phyloP scores from a whole-genome alignment of 129 eudicot genomes.

The Flaveria brownii region DNA sequence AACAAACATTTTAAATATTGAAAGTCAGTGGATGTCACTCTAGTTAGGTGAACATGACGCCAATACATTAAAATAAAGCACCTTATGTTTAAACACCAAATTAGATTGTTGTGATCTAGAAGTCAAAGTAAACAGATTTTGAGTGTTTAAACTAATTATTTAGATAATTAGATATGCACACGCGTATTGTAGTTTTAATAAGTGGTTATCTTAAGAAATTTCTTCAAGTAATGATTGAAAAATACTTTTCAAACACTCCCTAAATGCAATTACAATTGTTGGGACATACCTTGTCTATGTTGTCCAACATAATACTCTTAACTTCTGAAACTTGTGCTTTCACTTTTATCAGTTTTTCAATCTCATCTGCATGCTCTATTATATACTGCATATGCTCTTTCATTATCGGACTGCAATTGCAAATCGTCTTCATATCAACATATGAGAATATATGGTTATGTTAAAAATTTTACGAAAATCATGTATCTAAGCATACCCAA shows the following conservation, averaged over 20 bases:
- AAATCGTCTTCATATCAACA: constrained; percentile 5
- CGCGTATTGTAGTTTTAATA: background rate
- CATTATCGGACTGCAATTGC: constrained; percentile 65
- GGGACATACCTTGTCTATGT: constrained; percentile 74
- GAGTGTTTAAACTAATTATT: background rate
- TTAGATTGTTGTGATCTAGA: background rate
- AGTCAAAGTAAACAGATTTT: background rate
- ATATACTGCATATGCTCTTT: constrained; percentile 92
- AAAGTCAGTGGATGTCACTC: background rate
- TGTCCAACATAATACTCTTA: constrained; percentile 80
- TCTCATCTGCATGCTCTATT: constrained; percentile 94
- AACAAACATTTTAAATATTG: constrained; percentile 9
- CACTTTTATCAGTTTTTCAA: constrained; percentile 84
- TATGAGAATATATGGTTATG: no score
- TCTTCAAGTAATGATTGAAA: constrained; percentile 2
- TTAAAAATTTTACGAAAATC: no score
- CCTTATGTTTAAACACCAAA: background rate
- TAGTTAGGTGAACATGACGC: background rate
- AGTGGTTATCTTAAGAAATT: background rate
- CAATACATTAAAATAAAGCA: background rate
- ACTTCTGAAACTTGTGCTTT: constrained; percentile 98
- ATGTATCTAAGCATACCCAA: constrained; percentile 51
- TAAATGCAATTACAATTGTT: background rate
- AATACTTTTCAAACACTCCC: background rate
- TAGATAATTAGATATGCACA: background rate